phyloP scores from a whole-genome alignment of 139 green algal genomes.

The Tetraselmis striata region DNA sequence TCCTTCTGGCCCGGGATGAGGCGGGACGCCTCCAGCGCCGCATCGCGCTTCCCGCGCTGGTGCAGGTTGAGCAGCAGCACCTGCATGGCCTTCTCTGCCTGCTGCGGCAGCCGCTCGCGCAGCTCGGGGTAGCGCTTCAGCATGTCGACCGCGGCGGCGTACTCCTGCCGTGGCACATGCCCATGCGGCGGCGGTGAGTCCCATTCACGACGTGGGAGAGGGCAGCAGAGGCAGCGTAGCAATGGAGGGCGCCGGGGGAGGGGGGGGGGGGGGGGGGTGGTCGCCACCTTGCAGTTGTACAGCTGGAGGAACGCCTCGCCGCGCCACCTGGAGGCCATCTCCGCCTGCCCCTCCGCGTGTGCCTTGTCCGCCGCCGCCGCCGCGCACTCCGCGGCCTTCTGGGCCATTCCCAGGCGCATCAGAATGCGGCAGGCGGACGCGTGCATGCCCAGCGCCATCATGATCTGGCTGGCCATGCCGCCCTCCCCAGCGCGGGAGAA shows the following conservation, averaged over 20 bases:
- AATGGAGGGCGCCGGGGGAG: no score
- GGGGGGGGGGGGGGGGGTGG: no score
- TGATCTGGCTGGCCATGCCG: not conserved
- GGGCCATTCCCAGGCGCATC: not conserved
- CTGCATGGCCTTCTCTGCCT: not conserved
- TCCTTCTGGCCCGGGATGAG: not conserved
- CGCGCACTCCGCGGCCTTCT: not conserved
- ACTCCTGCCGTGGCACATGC: no score
- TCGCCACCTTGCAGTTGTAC: not conserved
- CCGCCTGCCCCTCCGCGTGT: not conserved
- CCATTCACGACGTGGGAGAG: no score
- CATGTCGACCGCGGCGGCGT: not conserved
- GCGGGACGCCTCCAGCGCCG: not conserved
- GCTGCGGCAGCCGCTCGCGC: not conserved
- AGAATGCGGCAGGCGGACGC: slow-evolving; percentile 9
- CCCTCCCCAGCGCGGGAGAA: not conserved
- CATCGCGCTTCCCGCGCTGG: not conserved
- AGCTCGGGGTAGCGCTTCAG: not conserved
- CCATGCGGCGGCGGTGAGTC: no score
- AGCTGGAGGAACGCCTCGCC: not conserved
- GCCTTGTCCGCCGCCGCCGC: not conserved
- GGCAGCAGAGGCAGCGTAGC: no score
- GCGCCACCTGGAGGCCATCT: not conserved
- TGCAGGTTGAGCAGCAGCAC: not conserved
- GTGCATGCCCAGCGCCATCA: not conserved